Evolutionary conservation across 2,329 filamentous ascomycete genomes (phyloP), one percentile per base, ranked within the genome.

Genomic region (Nigrospora osmanthi): DNA sequence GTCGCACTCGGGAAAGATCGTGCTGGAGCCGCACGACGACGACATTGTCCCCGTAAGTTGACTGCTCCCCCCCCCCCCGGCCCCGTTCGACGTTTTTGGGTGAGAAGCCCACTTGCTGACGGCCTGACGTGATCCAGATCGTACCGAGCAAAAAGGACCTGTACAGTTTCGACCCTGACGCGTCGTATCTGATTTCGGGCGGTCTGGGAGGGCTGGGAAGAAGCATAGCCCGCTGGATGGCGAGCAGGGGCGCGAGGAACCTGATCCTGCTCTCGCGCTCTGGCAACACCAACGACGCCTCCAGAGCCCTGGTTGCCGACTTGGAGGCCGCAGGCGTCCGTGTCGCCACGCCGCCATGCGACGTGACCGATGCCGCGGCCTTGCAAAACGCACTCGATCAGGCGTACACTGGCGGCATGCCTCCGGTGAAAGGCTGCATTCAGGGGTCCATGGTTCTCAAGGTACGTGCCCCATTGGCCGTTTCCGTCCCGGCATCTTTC

Each of bases 191-290:
- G 35, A 62, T 77, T 37, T 65, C 75, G 15, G 73, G 74, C 14
- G 71, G 73, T 11, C 72, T 71, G 1, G 73, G 73, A 33, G 73
- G 72, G n/a, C 61, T 77, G 10, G 73, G 73, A 7, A 63, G 70
- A 38, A 71, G 68, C 42, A 68, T 78, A 54, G 59, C 71, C 9
- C 63, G 62, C 9, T 70, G 70, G 65, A 73, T 78, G 70, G 62
- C 70, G 3, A 58, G 60, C 34, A 65, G 66, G 14, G 75, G 74
- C 2, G 75, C 73, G 9, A 61, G 63, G 9, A 64, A 70, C 46
- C 57, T 78, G 15, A 64, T 73, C 0, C 63, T 77, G 2, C 59
- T 77, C 12, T 77, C 73, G 35, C 52, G 53, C 23, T 53, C 55
- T 12, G 61, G 60, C 11, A 54, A 58, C 15, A 47, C 50, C 14